Percentiles rank a stretch among this genome's conserved stretches.
phyloP scores from a whole-genome alignment of 495 filamentous ascomycete genomes.

The Astrothelium subdiscretum region DNA sequence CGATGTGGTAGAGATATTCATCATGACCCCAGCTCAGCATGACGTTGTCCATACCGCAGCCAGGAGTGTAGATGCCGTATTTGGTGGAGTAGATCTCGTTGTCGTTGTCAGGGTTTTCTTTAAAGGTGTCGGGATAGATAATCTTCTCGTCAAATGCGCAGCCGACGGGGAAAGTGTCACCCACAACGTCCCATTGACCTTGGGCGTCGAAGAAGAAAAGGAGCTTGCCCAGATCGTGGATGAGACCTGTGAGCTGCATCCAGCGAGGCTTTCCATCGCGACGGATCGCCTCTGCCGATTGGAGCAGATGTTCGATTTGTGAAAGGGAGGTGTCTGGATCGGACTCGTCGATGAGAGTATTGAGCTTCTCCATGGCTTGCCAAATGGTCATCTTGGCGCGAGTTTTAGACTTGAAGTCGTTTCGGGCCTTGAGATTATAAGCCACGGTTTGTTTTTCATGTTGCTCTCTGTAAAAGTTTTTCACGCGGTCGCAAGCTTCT shows the following conservation, averaged over 20 bases:
- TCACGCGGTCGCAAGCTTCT: constrained; percentile 65
- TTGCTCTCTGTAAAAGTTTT: constrained; percentile 73
- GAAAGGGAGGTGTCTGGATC: constrained; percentile 78
- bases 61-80: constrained; percentile 64
- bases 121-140: constrained; percentile 69
- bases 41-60: constrained; percentile 69
- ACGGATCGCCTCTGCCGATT: constrained; percentile 77
- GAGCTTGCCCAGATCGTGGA: constrained; percentile 83
- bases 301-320: constrained; percentile 80
- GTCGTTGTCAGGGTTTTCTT: constrained; percentile 52
- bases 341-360: constrained; percentile 76
- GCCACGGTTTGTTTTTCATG: constrained; percentile 77
- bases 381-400: constrained; percentile 72
- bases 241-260: constrained; percentile 84
- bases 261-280: constrained; percentile 81
- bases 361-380: constrained; percentile 83
- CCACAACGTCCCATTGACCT: constrained; percentile 89
- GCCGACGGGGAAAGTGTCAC: constrained; percentile 87
- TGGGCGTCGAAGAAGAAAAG: constrained; percentile 71
- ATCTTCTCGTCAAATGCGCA: constrained; percentile 65
- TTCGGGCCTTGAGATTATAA: constrained; percentile 67
- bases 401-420: constrained; percentile 53
- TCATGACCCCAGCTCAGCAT: constrained; percentile 91
- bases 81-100: constrained; percentile 58
- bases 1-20: constrained; percentile 79